phyloP scores from a whole-genome alignment of 1,284 basidiomycete genomes.

The Trametes sp. region DNA sequence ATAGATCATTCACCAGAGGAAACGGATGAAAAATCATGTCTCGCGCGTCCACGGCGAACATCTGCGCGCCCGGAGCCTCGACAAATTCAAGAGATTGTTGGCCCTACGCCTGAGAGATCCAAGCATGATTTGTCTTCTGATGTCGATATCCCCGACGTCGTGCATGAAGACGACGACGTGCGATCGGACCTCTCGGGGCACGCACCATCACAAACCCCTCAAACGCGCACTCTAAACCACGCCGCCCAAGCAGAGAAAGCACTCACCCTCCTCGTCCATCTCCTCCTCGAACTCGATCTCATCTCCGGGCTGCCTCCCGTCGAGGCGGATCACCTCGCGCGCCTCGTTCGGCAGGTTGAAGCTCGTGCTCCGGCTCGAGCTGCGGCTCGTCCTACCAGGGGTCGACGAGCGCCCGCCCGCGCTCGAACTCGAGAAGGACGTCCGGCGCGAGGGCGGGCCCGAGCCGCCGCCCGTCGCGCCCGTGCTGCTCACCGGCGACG shows the following conservation, averaged over 20 bases:
- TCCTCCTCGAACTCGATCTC: slow-evolving; percentile 80
- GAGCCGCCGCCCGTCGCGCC: slow-evolving; percentile 52
- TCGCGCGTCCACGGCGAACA: too few relatives aligned
- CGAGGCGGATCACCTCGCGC: slow-evolving; percentile 57
- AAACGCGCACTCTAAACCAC: too few relatives aligned
- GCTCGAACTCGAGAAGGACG: slow-evolving; percentile 72
- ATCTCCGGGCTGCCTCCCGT: slow-evolving; percentile 51
- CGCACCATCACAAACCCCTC: too few relatives aligned
- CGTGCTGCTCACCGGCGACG: slow-evolving; percentile 41
- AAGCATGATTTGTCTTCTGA: too few relatives aligned
- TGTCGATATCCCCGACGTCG: too few relatives aligned
- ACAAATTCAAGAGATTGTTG: too few relatives aligned
- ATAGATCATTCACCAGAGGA: background rate
- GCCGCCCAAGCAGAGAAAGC: too few relatives aligned
- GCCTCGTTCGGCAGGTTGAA: slow-evolving; percentile 81
- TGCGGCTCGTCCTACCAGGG: slow-evolving; percentile 61
- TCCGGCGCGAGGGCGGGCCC: slow-evolving; percentile 77
- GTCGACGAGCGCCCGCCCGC: slow-evolving; percentile 52
- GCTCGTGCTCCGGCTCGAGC: slow-evolving; percentile 83
- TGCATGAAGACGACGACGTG: background rate
- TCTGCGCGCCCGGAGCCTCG: too few relatives aligned
- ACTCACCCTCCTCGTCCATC: slow-evolving; percentile 86
- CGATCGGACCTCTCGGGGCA: background rate
- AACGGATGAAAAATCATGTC: background rate
- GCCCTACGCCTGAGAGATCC: too few relatives aligned